Base-by-base conservation (phyloP, 2,329 filamentous ascomycete species). In the Epichloe gansuensis region DNA sequence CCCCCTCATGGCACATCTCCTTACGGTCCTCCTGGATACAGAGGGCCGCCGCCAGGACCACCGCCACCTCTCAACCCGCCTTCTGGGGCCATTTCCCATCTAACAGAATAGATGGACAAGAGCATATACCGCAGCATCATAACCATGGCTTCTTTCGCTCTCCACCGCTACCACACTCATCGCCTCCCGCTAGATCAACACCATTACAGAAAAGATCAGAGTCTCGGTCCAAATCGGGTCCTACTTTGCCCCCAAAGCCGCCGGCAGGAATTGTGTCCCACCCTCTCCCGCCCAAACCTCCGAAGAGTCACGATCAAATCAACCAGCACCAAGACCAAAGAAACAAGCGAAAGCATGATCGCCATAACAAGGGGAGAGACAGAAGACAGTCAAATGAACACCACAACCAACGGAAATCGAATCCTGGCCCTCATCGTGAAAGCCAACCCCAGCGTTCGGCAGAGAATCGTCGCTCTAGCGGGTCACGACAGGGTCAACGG, bases 201-300 rank as follows among this genome's bases (percentile, higher is more conserved):
- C 23, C 47, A 12, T 25, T 43, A 31, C 46, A 43, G 34, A 50
- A 38, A 39, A 46, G 44, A 28, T 35, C 39, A 31, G 31, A 45
- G 17, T n/a, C 41, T 25, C 39, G 47, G 17, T 39, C 44, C 42
- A 44, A 41, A 23, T 25, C 51, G 17, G 39, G 50, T 17, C 41
- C 48, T 35, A 51, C 34, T 17, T 43, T 55, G 43, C 54, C 52
- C 25, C 48, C 49, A 3, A 60, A 54, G 37, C 54, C 56, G 6
- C 52, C 54, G 39, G 38, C 6, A 23, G 46, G 54, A n/a, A 44
- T 53, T 47, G 42, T 23, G 57, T 34, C 57, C 21, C 57, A 62
- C 31, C 60, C 65, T 6, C 61, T 68, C 7, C 65, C 65, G 5
- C 64, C 65, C 5, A 68, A 64, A 46, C 66, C 65, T 3, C 66